A percentile compares a stretch with the other conserved stretches of the same genome.
These are phyloP conservation scores for Hypomontagnella monticulosa DNA, from an alignment of 495 filamentous ascomycete species.

Conservation along the genomic window DNA sequence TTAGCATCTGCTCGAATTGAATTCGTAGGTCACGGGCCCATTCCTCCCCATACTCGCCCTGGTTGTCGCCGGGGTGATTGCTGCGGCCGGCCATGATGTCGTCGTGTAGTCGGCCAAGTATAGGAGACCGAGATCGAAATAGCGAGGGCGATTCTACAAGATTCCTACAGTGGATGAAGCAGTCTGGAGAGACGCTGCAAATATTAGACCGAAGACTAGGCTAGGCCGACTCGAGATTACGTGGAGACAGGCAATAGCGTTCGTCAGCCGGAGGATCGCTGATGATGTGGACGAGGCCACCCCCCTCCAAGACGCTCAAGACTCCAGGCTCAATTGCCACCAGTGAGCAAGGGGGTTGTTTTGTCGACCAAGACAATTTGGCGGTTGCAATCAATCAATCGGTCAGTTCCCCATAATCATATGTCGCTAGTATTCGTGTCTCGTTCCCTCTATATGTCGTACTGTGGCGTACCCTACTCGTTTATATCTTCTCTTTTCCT, in stretches of 20 bases:
- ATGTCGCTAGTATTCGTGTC: conserved; percentile 29
- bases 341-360: conserved; percentile 26
- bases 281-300: conserved; percentile 34
- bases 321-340: conserved; percentile 31
- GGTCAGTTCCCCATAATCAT: conserved; percentile 39
- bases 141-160: conserved; percentile 4
- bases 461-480: conserved; percentile 18
- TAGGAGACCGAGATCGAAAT: not conserved
- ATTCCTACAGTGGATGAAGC: not conserved
- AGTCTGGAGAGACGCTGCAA: not conserved
- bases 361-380: conserved; percentile 33
- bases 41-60: conserved; percentile 57
- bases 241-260: conserved; percentile 23
- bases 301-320: conserved; percentile 5
- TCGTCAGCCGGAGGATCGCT: conserved; percentile 31
- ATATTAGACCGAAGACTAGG: conserved; percentile 22
- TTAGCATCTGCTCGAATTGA: conserved; percentile 81
- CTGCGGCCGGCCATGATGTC: conserved; percentile 41
- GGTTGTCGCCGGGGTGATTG: conserved; percentile 35
- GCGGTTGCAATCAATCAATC: conserved; percentile 31
- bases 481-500: conserved; percentile 27
- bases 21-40: conserved; percentile 62
- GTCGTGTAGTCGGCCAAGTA: conserved; percentile 9
- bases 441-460: conserved; percentile 31
- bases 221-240: conserved; percentile 31